Base-by-base conservation (phyloP, 176 grass and related monocot genomes). In the Eragrostis curvula region DNA sequence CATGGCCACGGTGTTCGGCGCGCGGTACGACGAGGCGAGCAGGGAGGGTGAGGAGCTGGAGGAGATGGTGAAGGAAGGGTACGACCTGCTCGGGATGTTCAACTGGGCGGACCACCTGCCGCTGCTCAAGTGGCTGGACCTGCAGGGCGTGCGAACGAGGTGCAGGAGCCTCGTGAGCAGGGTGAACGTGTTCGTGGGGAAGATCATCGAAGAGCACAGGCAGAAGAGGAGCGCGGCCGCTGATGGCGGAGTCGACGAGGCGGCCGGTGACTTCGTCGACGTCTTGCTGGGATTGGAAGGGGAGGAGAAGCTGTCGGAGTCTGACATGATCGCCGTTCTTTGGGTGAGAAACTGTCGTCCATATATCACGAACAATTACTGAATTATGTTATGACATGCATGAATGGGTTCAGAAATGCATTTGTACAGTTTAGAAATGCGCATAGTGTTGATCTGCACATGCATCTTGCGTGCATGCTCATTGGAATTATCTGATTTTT, bases 301-400 rank as follows among this genome's bases (percentile, higher is more conserved):
- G 1, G 63, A 66, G 32, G 30, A 66, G 32, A 66, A 66, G 32
- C 30, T 66, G 16, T 66, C 63, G 2, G 63, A 66, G 14, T 3
- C 30, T 16, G 63, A 66, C 63, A 66, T 66, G 63, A 66, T 66
- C 63, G 63, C 63, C 8, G 63, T 66, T 9, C 63, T 66, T 7
- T 66, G 63, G 63, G 63, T 66, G 40, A 65, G 52, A 51, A 51
- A 17, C 12, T 51, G 12, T 49, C 12, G 12, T 49, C 4, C 32
- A 2, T 36, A 2, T 36, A 49, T 17, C 12, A 51, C 15, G 15
- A 51, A 51, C 49, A 51, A 5, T 51, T 51, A 17, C 49, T 13
- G 12, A 17, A 51, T 56, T 56, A n/a, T 7, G 18, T n/a, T n/a
- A 1, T 20, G 3, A 28, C 59, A 62, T 12, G 55, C 55, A 58